A percentile compares a stretch with the other conserved stretches of the same genome.
Evolutionary conservation across 192 early-diverging fungal genomes (phyloP).

Genomic region (Geranomyces michiganensis): DNA sequence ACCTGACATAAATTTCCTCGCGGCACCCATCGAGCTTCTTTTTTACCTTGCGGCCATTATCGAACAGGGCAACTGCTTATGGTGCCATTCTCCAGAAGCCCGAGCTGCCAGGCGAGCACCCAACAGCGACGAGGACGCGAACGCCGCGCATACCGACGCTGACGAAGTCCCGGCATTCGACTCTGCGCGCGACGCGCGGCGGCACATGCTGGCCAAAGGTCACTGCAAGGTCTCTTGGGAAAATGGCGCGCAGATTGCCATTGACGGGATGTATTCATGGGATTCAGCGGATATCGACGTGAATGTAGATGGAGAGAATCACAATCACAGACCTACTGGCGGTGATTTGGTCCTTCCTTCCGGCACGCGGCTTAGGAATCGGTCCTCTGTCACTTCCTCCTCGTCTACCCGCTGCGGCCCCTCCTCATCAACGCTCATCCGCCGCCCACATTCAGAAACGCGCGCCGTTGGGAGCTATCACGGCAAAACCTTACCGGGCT

Average conservation of each 20-base stretch:
- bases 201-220: slow-evolving; percentile 19
- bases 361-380: slow-evolving; percentile 1
- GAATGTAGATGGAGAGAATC: background rate
- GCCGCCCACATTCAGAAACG: background rate
- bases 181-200: slow-evolving; percentile 7
- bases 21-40: slow-evolving; percentile 8
- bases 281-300: background rate
- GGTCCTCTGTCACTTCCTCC: background rate
- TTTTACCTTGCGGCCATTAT: slow-evolving; percentile 6
- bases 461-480: background rate
- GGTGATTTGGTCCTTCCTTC: background rate
- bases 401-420: background rate
- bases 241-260: slow-evolving; percentile 18
- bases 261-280: slow-evolving; percentile 15
- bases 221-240: slow-evolving; percentile 25
- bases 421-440: background rate
- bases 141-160: background rate
- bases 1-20: slow-evolving; percentile 3
- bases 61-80: slow-evolving; percentile 6
- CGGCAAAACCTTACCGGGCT: background rate
- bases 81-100: slow-evolving; percentile 20
- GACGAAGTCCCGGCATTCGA: background rate
- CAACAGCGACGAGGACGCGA: background rate
- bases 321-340: background rate
- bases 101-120: background rate